These are phyloP conservation scores for Alternaria sp. DNA, from an alignment of 2,329 filamentous ascomycete genomes.

Conservation along the genomic window DNA sequence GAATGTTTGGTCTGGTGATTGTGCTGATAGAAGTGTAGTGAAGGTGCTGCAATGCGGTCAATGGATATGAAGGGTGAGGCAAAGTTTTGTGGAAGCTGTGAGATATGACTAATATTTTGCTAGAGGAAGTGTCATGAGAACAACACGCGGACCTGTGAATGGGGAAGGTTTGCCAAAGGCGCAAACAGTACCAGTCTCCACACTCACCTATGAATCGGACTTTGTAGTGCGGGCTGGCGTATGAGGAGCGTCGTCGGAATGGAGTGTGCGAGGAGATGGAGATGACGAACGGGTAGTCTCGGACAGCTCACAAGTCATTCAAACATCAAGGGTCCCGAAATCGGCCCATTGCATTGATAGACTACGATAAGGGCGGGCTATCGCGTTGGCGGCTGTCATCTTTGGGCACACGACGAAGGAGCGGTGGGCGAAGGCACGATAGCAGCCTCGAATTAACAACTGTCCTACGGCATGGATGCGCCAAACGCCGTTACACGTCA, in stretches of 20 bases:
- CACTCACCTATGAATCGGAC: constrained; percentile 14
- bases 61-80: constrained; percentile 9
- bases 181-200: constrained; percentile 2
- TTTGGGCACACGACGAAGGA: constrained; percentile 6
- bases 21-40: constrained; percentile 1
- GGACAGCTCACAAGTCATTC: constrained; percentile 8
- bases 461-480: not conserved
- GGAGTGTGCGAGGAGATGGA: constrained; percentile 4
- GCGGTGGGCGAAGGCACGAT: constrained; percentile 22
- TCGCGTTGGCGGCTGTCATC: constrained; percentile 16
- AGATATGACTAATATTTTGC: constrained; percentile 42
- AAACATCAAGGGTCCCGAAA: constrained; percentile 29
- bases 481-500: not conserved
- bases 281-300: constrained; percentile 21
- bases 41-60: constrained; percentile 17
- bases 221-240: constrained; percentile 6
- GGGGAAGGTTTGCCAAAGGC: constrained; percentile 21
- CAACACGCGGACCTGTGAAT: constrained; percentile 12
- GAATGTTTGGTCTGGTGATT: constrained; percentile 27
- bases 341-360: constrained; percentile 39
- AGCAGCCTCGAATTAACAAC: constrained; percentile 17
- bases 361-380: constrained; percentile 37
- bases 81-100: constrained; percentile 30
- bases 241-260: not conserved
- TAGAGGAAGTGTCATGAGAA: constrained; percentile 23